Evolutionary conservation across 331 rosid genomes (phyloP).

Genomic region (Phaseolus coccineus): DNA sequence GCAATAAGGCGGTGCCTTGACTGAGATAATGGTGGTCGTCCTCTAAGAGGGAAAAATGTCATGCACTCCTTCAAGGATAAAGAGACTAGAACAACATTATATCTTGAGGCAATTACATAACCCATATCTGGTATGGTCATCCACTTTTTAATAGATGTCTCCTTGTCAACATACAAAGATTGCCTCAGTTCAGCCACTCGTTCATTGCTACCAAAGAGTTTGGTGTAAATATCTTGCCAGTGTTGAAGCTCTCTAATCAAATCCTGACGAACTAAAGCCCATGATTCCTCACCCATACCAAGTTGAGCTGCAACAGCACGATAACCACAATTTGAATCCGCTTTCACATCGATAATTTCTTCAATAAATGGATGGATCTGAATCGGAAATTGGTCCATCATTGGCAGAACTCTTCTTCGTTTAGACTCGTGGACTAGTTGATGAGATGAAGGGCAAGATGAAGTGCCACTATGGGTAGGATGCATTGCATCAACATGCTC

Average conservation of each 20-base stretch:
- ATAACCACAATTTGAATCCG: slow-evolving; percentile 6
- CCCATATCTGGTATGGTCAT: slow-evolving; percentile 22
- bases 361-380: slow-evolving; percentile 12
- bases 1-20: not conserved
- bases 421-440: not conserved
- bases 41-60: slow-evolving; percentile 17
- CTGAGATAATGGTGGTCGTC: not conserved
- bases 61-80: not conserved
- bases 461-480: not conserved
- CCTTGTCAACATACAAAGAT: slow-evolving; percentile 20
- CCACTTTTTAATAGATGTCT: not conserved
- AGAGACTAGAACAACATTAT: not conserved
- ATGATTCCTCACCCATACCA: slow-evolving; percentile 21
- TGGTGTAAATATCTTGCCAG: not conserved
- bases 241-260: slow-evolving; percentile 25
- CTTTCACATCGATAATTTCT: slow-evolving; percentile 15
- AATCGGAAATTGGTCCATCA: slow-evolving; percentile 14
- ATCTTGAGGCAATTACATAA: slow-evolving; percentile 18
- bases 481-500: not conserved
- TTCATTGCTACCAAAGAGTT: slow-evolving; percentile 8
- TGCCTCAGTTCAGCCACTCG: slow-evolving; percentile 10
- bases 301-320: slow-evolving; percentile 15
- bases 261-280: slow-evolving; percentile 23
- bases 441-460: not conserved
- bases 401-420: not conserved